These are phyloP conservation scores for Condylostoma magnum DNA, from an alignment of 169 alveolate genomes.

Conservation along the genomic window DNA sequence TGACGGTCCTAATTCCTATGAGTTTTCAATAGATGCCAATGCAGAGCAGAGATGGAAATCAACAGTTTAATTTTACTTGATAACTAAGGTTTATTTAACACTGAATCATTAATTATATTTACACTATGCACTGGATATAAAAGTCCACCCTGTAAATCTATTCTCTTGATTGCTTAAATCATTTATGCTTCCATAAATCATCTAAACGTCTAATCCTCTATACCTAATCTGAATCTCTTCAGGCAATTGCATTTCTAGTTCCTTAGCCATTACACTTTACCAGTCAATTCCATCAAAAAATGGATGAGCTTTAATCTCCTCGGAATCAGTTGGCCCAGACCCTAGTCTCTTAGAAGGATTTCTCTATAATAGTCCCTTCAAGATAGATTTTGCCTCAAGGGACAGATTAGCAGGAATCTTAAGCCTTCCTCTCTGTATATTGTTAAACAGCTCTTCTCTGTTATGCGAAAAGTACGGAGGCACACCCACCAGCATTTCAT, in stretches of 20 bases:
- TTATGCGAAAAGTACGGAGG: conserved; percentile 77
- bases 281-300: conserved; percentile 30
- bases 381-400: conserved; percentile 64
- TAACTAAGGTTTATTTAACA: too few species aligned
- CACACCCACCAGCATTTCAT: conserved; percentile 83
- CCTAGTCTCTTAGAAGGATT: conserved; percentile 83
- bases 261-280: conserved; percentile 21
- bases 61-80: too few species aligned
- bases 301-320: conserved; percentile 44
- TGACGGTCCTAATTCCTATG: too few species aligned
- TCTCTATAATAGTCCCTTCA: conserved; percentile 54
- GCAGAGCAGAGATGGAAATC: too few species aligned
- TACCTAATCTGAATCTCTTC: background rate
- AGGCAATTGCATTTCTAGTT: conserved; percentile 11
- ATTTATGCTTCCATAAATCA: background rate
- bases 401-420: conserved; percentile 66
- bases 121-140: conserved; percentile 11
- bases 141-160: conserved; percentile 26
- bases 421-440: conserved; percentile 68
- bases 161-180: background rate
- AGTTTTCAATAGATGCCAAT: too few species aligned
- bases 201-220: background rate
- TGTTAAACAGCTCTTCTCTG: conserved; percentile 63
- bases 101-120: too few species aligned
- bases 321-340: conserved; percentile 58